Evolutionary conservation across 495 filamentous ascomycete species (phyloP).

Genomic region (Daldinia grandis): DNA sequence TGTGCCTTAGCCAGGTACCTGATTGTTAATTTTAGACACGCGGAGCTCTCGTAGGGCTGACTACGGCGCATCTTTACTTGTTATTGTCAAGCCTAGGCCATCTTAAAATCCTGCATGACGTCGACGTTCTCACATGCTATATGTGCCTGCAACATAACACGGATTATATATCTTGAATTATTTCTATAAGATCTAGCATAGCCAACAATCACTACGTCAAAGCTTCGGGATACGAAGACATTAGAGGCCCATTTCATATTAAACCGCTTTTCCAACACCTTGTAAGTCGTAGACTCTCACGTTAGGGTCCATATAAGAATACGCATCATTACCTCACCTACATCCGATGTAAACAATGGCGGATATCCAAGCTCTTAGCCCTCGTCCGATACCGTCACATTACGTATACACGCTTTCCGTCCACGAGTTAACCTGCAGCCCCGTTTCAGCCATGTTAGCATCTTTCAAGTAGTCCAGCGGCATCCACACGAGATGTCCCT

Average conservation of each 20-base stretch:
- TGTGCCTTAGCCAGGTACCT: background rate
- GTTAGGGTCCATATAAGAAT: background rate
- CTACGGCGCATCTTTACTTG: background rate
- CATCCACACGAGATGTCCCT: conserved; percentile 96
- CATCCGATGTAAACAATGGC: background rate
- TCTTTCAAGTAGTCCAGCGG: conserved; percentile 85
- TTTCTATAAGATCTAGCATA: background rate
- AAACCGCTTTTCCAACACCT: background rate
- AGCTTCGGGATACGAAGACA: background rate
- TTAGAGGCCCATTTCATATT: background rate
- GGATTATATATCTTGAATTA: background rate
- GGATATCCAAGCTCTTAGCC: background rate
- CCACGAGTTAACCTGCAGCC: conserved; percentile 62
- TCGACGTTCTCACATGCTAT: background rate
- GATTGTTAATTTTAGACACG: background rate
- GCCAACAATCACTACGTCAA: background rate
- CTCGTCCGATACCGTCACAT: background rate
- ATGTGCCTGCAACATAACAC: background rate
- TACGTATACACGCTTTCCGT: conserved; percentile 60
- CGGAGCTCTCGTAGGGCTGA: background rate
- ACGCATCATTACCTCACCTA: background rate
- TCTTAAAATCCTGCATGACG: background rate
- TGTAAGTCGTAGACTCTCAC: background rate
- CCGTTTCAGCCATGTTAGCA: conserved; percentile 90
- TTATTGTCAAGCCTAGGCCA: background rate